Evolutionary conservation across 306 rosid genomes (phyloP), one percentile per base, ranked within the genome.

Genomic region (Vigna angularis): DNA sequence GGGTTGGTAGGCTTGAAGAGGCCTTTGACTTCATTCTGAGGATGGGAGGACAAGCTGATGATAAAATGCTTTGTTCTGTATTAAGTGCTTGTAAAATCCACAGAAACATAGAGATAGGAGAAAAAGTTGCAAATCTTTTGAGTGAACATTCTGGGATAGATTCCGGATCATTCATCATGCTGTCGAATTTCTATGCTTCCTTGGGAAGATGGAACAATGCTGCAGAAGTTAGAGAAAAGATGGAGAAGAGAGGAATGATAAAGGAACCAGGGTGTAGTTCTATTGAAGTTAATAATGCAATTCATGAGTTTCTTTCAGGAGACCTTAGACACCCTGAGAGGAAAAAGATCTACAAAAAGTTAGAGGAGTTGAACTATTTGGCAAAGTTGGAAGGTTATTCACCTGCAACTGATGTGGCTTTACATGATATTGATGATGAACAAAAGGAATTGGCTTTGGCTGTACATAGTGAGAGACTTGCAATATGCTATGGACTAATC

Each of bases 191-290:
- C 55, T 81, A 83, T 67, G 86, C 89, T 74, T 83, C 86, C 5
- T 48, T 81, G 5, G 86, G 87, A 70, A 85, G 75, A 58, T 85
- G 89, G 89, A 49, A 72, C 5, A 44, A 47, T 42, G 77, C 79
- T 1, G 87, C 79, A 9, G 16, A 62, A 66, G 81, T 83, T 24
- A 75, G 89, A 61, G 81, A 83, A 22, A 75, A 52, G 76, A 88
- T 83, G 86, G 86, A 81, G 81, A 80, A 83, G 45, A 57, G 62
- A 26, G 87, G 87, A 63, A 72, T 77, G 24, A 22, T 72, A 16
- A 88, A 88, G 87, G 89, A 83, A 75, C 86, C 85, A 3, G 89
- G 89, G 14, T 83, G 89, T 49, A 85, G 88, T 69, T 85, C 78
- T 52, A 88, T 85, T 77, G 89, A 85, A 85, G 83, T 88, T 50